Evolutionary conservation across 768 basidiomycete species (phyloP), one percentile per base, ranked within the genome.

Genomic region (Plicaturopsis crispa): DNA sequence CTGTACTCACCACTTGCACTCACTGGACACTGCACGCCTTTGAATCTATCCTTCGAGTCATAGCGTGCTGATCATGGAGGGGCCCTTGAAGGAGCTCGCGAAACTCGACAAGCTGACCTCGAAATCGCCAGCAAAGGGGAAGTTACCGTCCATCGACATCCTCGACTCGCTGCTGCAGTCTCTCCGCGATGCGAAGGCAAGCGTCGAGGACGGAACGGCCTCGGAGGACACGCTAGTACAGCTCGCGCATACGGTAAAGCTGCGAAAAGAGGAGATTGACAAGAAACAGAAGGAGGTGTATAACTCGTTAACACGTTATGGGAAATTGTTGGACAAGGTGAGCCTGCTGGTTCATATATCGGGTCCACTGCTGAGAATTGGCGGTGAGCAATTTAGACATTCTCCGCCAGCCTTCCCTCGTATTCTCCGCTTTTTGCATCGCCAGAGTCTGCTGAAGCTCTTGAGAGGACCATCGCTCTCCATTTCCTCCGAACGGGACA

Each of bases 241-340:
- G 6, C 62, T 88, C 7, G 63, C 70, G 13, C 73, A 72, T 52
- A 66, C 69, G 2, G 70, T 88, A 2, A 84, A 87, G 35, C 56
- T 65, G 1, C 76, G 62, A 59, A 91, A 86, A 78, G 90, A 81
- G 55, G 87, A 88, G 41, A 67, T 91, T 1, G 87, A 89, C 41
- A 87, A 92, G 24, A 72, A 81, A 3, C 81, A 92, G 67, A 97
- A 93, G 58, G 91, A 92, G 48, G 71, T 90, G 23, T 88, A 93
- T 50, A 75, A 70, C 14, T 78, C 80, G 2, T 60, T 96, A 6
- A 74, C 79, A 19, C 76, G 77, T 47, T 68, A 93, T 24, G 89
- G 88, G 20, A 97, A 92, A 61, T 72, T 79, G 0, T 59, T 97
- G 54, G 94, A 98, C 54, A 98, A 96, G 82, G 94, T 87, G 40